Base-by-base conservation (phyloP, 345 rosid species). In the Excoecaria cochinchinensis region DNA sequence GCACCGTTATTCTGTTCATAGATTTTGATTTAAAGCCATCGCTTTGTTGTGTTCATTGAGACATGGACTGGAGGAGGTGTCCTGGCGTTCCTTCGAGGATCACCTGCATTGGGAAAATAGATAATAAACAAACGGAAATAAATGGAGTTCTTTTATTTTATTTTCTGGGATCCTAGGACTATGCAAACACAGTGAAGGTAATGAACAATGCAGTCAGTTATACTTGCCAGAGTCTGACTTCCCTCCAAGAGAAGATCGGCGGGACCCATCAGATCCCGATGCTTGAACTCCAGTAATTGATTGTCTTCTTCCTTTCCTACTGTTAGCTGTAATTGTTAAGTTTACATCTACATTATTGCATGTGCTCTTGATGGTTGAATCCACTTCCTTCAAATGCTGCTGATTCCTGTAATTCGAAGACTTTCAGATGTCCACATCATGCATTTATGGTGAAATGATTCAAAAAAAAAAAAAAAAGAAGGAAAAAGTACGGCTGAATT, bases 191-290 rank as follows among this genome's bases (percentile, higher is more conserved):
- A 3, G 21, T 46, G n/a, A 52, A 10, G 31, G 31, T 2, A 46
- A 9, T 57, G 40, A 47, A 47, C 50, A 38, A 44, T 16, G 47
- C 14, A 44, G 62, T 58, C 53, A 22, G 57, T 48, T 72, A 25
- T 74, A 58, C 91, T 84, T 84, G 85, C 94, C 79, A 13, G 68
- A 70, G 53, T 90, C 89, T 50, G 92, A 81, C 67, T 89, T 90
- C 76, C 92, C 95, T 50, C 91, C 99, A 13, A 90, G 88, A 67
- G 99, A 95, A 78, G 98, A 87, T 75, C 93, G 85, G 15, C 91
- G 89, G 3, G 95, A 87, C 76, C 82, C 79, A 39, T 86, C 86
- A 17, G 78, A 65, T 22, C 82, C 87, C 13, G 86, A 77, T 74
- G 84, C 68, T 69, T 77, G 74, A 51, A 78, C 79, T 69, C 94